Percentiles rank a stretch among this genome's conserved stretches.
phyloP scores from a whole-genome alignment of 192 early-diverging fungal species.

The Dissophora globulifera region DNA sequence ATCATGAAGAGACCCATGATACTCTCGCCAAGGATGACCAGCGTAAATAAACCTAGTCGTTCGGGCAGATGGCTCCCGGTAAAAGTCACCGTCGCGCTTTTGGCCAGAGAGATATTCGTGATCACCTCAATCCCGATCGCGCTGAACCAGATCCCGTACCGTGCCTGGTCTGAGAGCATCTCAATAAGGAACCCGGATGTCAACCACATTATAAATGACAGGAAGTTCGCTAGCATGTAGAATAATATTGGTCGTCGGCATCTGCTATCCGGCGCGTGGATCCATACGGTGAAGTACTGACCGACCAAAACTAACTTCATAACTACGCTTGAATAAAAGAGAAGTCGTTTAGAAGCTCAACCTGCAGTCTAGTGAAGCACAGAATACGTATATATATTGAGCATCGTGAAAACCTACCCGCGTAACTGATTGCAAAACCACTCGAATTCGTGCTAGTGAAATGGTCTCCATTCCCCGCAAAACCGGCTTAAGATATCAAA shows the following conservation, averaged over 20 bases:
- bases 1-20: conserved; percentile 36
- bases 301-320: conserved; percentile 41
- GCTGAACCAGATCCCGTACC: conserved; percentile 57
- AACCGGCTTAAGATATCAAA: conserved; percentile 14
- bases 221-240: conserved; percentile 36
- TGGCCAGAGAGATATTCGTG: conserved; percentile 45
- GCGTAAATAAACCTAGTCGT: conserved; percentile 59
- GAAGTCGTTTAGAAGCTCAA: too few relatives aligned
- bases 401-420: conserved; percentile 32
- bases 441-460: conserved; percentile 39
- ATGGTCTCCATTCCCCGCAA: conserved; percentile 38
- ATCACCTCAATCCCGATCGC: conserved; percentile 55
- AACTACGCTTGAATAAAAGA: conserved; percentile 1
- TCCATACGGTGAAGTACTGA: conserved; percentile 40
- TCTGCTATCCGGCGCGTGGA: conserved; percentile 30
- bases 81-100: conserved; percentile 53
- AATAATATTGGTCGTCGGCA: conserved; percentile 21
- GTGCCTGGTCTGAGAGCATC: conserved; percentile 20
- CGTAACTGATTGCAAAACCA: conserved; percentile 39
- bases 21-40: conserved; percentile 57
- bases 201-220: conserved; percentile 43
- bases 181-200: conserved; percentile 27
- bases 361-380: too few relatives aligned
- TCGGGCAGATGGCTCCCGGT: conserved; percentile 59
- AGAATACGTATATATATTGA: too few relatives aligned